These are phyloP conservation scores for Alternaria metachromatica DNA, from an alignment of 2,329 filamentous ascomycete species.

Conservation along the genomic window DNA sequence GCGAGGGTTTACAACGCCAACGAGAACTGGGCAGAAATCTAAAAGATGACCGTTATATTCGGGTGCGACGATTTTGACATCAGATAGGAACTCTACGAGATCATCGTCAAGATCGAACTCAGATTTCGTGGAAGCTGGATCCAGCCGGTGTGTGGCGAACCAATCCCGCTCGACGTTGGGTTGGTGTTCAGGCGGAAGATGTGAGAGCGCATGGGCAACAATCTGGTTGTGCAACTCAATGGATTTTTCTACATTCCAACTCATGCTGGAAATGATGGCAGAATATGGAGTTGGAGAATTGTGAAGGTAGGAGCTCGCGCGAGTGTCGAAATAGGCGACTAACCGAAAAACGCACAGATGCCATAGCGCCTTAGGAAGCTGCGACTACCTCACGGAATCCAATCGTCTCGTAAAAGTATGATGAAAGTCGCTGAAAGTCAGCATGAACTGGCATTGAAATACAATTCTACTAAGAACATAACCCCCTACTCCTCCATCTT, in stretches of 20 bases:
- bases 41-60: too few species aligned
- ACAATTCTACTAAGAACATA: neutral
- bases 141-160: neutral
- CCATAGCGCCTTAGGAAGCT: neutral
- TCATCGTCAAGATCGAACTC: neutral
- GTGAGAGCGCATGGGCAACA: neutral
- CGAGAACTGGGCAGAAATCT: neutral
- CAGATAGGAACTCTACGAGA: neutral
- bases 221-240: neutral
- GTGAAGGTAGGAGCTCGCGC: neutral
- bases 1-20: neutral
- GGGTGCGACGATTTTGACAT: neutral
- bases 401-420: too few species aligned
- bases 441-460: neutral
- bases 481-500: slow-evolving; percentile 48
- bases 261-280: neutral
- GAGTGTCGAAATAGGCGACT: neutral
- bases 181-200: neutral
- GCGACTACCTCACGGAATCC: too few species aligned
- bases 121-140: neutral
- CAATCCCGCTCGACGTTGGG: neutral
- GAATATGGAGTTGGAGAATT: too few species aligned
- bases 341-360: neutral
- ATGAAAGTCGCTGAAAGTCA: too few species aligned
- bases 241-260: neutral